These are phyloP conservation scores for Psilocybe sp. DNA, from an alignment of 768 basidiomycete genomes.

Conservation along the genomic window DNA sequence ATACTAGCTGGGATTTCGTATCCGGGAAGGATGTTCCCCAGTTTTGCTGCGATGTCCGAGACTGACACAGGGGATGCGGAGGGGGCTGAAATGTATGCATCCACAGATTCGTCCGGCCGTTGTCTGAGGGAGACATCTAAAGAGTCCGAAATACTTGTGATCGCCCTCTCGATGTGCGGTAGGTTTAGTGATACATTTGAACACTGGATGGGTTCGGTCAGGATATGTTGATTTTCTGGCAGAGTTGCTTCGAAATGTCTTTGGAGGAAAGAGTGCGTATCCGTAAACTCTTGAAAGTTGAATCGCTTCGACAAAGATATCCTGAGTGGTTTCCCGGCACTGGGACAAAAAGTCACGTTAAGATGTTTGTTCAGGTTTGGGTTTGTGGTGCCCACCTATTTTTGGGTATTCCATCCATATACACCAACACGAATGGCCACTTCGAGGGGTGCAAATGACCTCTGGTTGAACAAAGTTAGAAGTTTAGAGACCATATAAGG, in stretches of 20 bases:
- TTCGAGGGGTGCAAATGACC: slow-evolving; percentile 46
- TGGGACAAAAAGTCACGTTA: slow-evolving; percentile 9
- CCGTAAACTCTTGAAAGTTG: slow-evolving; percentile 33
- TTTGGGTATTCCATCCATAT: slow-evolving; percentile 46
- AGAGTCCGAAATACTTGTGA: slow-evolving; percentile 27
- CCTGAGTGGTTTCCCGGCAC: slow-evolving; percentile 44
- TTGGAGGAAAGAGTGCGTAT: slow-evolving; percentile 27
- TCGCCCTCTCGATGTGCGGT: slow-evolving; percentile 20
- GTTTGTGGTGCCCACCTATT: slow-evolving; percentile 26
- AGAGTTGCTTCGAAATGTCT: slow-evolving; percentile 41
- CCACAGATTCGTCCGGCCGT: slow-evolving; percentile 28
- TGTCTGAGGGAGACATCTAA: slow-evolving; percentile 32
- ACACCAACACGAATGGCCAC: slow-evolving; percentile 47
- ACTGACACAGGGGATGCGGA: slow-evolving; percentile 14
- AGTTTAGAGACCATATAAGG: background rate
- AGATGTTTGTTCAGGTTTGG: background rate
- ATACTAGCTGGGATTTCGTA: slow-evolving; percentile 37
- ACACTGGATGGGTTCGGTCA: slow-evolving; percentile 37
- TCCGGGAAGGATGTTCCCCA: slow-evolving; percentile 30
- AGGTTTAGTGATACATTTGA: slow-evolving; percentile 27
- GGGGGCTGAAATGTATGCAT: slow-evolving; percentile 35
- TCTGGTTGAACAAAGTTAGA: slow-evolving; percentile 15
- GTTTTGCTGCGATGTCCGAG: slow-evolving; percentile 14
- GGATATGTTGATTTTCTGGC: slow-evolving; percentile 27
- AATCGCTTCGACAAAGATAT: slow-evolving; percentile 41